Conservation (phyloP, 257 asterid species). For the Verbena officinalis region DNA sequence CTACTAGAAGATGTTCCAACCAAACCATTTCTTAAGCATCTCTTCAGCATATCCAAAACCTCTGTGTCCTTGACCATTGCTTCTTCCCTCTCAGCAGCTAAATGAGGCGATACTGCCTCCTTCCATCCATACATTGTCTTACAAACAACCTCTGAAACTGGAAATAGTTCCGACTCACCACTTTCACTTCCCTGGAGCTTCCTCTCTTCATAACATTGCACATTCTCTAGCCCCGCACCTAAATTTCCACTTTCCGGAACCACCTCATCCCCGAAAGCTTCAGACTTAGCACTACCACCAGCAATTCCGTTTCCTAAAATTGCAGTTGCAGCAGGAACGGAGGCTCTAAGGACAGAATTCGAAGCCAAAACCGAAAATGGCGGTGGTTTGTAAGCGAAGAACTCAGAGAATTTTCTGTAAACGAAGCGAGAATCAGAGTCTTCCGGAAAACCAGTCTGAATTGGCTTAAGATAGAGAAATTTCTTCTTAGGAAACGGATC, state of each 20-base stretch:
- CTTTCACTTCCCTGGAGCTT: slow-evolving; percentile 59
- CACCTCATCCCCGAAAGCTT: slow-evolving; percentile 24
- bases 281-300: slow-evolving; percentile 22
- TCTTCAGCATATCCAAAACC: slow-evolving; percentile 64
- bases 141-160: slow-evolving; percentile 63
- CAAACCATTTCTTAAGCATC: slow-evolving; percentile 45
- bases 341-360: slow-evolving; percentile 60
- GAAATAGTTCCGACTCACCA: slow-evolving; percentile 37
- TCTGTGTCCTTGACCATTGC: slow-evolving; percentile 63
- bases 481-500: slow-evolving; percentile 46
- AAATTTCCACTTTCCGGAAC: slow-evolving; percentile 20
- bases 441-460: slow-evolving; percentile 87
- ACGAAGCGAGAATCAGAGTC: slow-evolving; percentile 93
- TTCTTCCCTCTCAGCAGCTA: slow-evolving; percentile 84
- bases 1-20: slow-evolving; percentile 22
- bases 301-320: slow-evolving; percentile 32
- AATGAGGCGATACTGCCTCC: slow-evolving; percentile 88
- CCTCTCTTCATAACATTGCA: slow-evolving; percentile 70
- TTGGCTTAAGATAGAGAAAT: slow-evolving; percentile 78
- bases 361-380: slow-evolving; percentile 66
- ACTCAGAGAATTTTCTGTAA: slow-evolving; percentile 58
- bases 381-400: slow-evolving; percentile 45
- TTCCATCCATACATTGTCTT: slow-evolving; percentile 85
- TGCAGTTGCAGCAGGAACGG: slow-evolving; percentile 52
- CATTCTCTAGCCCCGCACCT: slow-evolving; percentile 45